phyloP scores from a whole-genome alignment of 2,329 filamentous ascomycete genomes.

The Pseudogymnoascus sp. region DNA sequence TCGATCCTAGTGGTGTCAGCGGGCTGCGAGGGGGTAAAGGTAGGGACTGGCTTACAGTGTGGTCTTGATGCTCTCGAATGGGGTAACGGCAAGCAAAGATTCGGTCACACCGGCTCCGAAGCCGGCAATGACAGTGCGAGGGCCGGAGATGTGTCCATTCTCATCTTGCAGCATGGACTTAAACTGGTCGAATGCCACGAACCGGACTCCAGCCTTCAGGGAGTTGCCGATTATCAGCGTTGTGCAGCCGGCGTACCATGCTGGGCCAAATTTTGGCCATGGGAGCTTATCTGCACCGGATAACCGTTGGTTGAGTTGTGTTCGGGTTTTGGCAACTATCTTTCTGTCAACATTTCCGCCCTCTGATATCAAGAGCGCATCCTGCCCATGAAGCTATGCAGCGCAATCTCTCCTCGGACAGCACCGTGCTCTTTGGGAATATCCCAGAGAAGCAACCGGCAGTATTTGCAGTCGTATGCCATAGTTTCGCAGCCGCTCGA shows the following conservation, averaged over 20 bases:
- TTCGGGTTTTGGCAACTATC: conserved; percentile 77
- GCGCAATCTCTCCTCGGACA: neutral
- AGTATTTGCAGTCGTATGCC: neutral
- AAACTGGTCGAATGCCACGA: conserved; percentile 94
- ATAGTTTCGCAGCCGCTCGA: neutral
- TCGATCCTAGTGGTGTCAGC: conserved; percentile 59
- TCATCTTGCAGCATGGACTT: conserved; percentile 75
- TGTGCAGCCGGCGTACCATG: conserved; percentile 98
- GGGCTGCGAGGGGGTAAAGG: neutral
- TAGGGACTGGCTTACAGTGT: conserved; percentile 52
- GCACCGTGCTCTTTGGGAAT: neutral
- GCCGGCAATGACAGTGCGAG: conserved; percentile 83
- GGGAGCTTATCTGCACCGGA: conserved; percentile 79
- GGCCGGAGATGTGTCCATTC: conserved; percentile 82
- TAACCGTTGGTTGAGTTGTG: conserved; percentile 82
- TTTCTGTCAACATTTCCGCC: neutral
- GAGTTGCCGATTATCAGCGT: conserved; percentile 96
- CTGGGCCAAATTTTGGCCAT: conserved; percentile 85
- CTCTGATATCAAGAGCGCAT: neutral
- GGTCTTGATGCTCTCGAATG: conserved; percentile 97
- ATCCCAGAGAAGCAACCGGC: neutral
- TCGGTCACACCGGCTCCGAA: conserved; percentile 94
- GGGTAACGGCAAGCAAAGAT: conserved; percentile 86
- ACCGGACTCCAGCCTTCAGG: conserved; percentile 89
- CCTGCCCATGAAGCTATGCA: neutral